Evolutionary conservation across 2,329 filamentous ascomycete genomes (phyloP), one percentile per base, ranked within the genome.

Genomic region (Alternaria arbusti): DNA sequence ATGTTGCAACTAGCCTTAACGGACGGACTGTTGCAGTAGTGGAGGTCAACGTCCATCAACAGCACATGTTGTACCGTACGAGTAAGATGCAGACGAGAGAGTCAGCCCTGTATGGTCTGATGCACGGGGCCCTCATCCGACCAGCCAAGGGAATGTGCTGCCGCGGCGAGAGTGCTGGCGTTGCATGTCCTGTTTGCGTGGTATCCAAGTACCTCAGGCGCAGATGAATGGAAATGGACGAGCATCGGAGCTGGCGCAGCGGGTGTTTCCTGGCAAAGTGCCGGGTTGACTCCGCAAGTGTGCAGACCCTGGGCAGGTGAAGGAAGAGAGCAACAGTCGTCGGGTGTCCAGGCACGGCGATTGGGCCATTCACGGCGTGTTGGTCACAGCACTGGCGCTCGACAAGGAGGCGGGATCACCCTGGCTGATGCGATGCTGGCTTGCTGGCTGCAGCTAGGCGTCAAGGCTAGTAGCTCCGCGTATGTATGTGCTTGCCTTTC

Each of bases 401-500:
- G 57, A 67, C 63, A 66, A 49, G 64, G 70, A 63, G 60, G 65
- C 71, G 66, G 70, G 72, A 65, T 68, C 56, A 66, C 70, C 75
- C 73, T 71, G 67, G 70, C 61, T 57, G 59, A 59, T 46, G 62
- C 66, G 61, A 69, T 65, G 71, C 72, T 72, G 70, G 49, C 49
- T 36, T 52, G 49, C 49, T 52, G 49, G 74, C 66, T 68, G 65
- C 63, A 70, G 56, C 59, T 64, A 70, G 67, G 70, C 72, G 70
- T 69, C 64, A 64, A 71, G 72, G 66, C 72, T 70, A 73, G 67
- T 65, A 52, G 71, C 68, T 71, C 70, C 70, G 68, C 70, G 69
- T 75, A 74, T 69, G 70, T 77, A 74, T 72, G 71, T 74, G 73
- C 74, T 74, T 74, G 74, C 71, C 70, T 73, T 77, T 76, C 74